phyloP scores from a whole-genome alignment of 192 early-diverging fungal species.

The Jimgerdemannia lactiflua region DNA sequence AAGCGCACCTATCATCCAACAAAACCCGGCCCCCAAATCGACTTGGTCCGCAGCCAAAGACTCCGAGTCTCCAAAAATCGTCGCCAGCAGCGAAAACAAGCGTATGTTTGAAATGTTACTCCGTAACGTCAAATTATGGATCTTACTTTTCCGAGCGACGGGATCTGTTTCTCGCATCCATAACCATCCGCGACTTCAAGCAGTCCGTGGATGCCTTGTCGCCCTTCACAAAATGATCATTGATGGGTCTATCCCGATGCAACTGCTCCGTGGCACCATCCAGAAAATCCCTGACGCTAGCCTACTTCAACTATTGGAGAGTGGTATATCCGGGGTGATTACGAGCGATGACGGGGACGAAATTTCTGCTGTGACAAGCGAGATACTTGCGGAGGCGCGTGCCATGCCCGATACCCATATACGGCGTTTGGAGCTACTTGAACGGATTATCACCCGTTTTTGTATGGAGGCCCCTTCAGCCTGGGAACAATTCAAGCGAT shows the following conservation, averaged over 20 bases:
- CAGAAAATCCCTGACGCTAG: not conserved
- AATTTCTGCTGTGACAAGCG: not conserved
- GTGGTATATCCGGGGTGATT: not conserved
- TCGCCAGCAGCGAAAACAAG: not conserved
- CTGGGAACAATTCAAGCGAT: not conserved
- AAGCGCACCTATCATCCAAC: not conserved
- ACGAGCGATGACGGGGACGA: not conserved
- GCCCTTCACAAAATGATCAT: not conserved
- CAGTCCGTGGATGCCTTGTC: not conserved
- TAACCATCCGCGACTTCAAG: not conserved
- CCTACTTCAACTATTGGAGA: not conserved
- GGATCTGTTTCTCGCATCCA: conserved; percentile 1
- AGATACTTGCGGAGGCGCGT: not conserved
- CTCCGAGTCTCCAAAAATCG: not conserved
- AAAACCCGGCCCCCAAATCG: too few species aligned
- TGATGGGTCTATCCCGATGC: conserved; percentile 3
- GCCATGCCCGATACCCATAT: not conserved
- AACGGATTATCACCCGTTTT: not conserved
- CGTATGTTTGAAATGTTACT: not conserved
- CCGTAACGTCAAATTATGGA: conserved; percentile 5
- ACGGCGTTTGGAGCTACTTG: not conserved
- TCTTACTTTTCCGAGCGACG: not conserved
- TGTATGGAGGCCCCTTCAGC: not conserved
- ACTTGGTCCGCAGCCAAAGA: not conserved
- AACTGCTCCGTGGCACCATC: not conserved